Evolutionary conservation across 768 basidiomycete species (phyloP).

Genomic region (Favolaschia claudopus): DNA sequence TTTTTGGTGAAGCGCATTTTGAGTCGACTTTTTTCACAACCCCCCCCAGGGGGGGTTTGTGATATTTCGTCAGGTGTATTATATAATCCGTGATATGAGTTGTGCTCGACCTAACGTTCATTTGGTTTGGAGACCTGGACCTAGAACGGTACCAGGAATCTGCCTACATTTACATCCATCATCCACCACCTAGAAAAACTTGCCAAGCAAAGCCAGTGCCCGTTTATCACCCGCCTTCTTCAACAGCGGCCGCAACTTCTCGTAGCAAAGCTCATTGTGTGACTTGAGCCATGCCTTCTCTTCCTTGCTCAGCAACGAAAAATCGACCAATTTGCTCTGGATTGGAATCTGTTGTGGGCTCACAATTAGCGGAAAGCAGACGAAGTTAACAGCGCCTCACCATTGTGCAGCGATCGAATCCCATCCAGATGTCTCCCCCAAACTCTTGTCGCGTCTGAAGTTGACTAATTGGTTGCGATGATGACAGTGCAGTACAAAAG

Average conservation of each 20-base stretch:
- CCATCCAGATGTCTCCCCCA: constrained; percentile 63
- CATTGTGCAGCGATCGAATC: constrained; percentile 74
- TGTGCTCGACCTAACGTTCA: too few species aligned
- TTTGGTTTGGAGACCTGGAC: too few species aligned
- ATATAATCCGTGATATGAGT: too few species aligned
- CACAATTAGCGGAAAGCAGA: background rate
- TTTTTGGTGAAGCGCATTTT: too few species aligned
- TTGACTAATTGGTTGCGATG: constrained; percentile 43
- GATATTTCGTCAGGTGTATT: too few species aligned
- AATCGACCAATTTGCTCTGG: constrained; percentile 69
- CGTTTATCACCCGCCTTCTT: constrained; percentile 21
- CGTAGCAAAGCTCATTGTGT: constrained; percentile 25
- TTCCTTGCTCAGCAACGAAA: constrained; percentile 61
- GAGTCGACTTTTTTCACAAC: too few species aligned
- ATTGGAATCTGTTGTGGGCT: constrained; percentile 55
- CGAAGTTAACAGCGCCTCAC: constrained; percentile 28
- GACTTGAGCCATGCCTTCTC: constrained; percentile 70
- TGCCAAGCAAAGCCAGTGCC: constrained; percentile 18
- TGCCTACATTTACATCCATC: too few species aligned
- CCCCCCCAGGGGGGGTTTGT: too few species aligned
- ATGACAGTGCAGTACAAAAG: background rate
- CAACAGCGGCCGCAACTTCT: constrained; percentile 23
- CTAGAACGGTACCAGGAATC: too few species aligned
- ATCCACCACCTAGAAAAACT: constrained; percentile 16
- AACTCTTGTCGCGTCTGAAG: constrained; percentile 55